These are phyloP conservation scores for Gymnopilus dilepis DNA, from an alignment of 768 basidiomycete genomes.

Conservation along the genomic window DNA sequence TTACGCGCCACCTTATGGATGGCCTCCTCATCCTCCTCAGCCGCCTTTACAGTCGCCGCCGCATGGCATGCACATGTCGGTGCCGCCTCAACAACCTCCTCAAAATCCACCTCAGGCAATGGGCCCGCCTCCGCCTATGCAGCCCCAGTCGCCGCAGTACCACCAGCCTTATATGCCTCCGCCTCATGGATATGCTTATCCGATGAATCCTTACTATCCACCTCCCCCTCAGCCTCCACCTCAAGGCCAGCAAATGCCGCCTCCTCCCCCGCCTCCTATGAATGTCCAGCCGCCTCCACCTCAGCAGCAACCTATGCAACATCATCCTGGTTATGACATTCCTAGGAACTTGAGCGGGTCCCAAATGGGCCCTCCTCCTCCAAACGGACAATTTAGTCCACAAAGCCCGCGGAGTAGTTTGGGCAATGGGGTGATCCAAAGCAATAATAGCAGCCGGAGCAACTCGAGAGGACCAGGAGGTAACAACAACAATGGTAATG, in stretches of 20 bases:
- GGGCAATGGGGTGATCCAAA: conserved; percentile 36
- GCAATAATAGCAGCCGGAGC: conserved; percentile 38
- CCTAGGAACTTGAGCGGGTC: conserved; percentile 38
- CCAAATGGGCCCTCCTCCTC: conserved; percentile 22
- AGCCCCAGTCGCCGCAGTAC: conserved; percentile 38
- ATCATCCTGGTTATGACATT: conserved; percentile 26
- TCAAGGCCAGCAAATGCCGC: conserved; percentile 32
- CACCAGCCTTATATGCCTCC: conserved; percentile 43
- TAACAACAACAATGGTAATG: conserved; percentile 16
- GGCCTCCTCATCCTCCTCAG: conserved; percentile 39
- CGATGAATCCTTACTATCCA: conserved; percentile 36
- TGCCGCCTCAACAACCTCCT: conserved; percentile 36
- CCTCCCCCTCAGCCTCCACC: conserved; percentile 25
- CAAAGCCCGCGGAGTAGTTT: conserved; percentile 32
- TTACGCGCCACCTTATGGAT: conserved; percentile 42
- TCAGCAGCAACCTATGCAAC: conserved; percentile 21
- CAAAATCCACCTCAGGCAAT: conserved; percentile 30
- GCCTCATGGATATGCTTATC: conserved; percentile 36
- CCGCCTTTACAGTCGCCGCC: conserved; percentile 39
- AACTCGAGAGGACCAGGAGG: conserved; percentile 28
- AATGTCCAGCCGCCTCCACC: conserved; percentile 19
- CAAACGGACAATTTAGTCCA: conserved; percentile 23
- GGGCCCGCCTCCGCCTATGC: conserved; percentile 30
- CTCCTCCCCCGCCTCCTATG: conserved; percentile 32
- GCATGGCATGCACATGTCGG: conserved; percentile 33